A percentile compares a stretch with the other conserved stretches of the same genome.
Conservation (phyloP, 176 grass and related monocot genomes). For the Aegilops umbellulata region DNA sequence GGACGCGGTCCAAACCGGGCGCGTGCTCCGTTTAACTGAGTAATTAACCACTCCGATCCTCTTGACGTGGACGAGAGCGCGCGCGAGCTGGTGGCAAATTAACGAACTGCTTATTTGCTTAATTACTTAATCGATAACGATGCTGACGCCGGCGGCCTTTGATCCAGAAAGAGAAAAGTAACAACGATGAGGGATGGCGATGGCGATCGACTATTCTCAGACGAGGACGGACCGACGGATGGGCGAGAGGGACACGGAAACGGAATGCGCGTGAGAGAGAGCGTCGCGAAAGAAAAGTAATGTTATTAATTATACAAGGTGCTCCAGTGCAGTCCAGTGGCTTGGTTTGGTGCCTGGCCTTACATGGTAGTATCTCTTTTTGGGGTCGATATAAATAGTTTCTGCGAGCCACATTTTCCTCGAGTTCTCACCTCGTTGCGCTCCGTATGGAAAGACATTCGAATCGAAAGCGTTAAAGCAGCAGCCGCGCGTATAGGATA, state of each 20-base stretch:
- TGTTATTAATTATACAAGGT: neutral
- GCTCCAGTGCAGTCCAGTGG: neutral
- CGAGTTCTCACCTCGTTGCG: neutral
- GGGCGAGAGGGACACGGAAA: neutral
- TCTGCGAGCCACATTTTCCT: neutral
- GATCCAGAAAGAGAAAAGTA: neutral
- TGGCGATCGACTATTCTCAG: neutral
- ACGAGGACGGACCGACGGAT: neutral
- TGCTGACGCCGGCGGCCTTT: neutral
- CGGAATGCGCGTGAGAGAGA: neutral
- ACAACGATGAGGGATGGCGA: neutral
- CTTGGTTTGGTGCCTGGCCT: neutral
- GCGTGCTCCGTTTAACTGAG: neutral
- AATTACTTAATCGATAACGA: neutral
- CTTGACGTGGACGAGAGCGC: neutral
- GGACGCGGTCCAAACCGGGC: neutral
- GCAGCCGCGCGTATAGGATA: neutral
- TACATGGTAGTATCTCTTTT: neutral
- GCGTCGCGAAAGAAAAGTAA: neutral
- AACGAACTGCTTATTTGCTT: neutral
- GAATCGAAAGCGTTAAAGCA: neutral
- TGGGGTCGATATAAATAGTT: neutral
- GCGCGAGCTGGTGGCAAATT: neutral
- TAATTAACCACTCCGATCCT: neutral
- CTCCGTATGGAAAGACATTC: neutral